phyloP scores from a whole-genome alignment of 2,329 filamentous ascomycete genomes.

The Acrodontium crateriforme region DNA sequence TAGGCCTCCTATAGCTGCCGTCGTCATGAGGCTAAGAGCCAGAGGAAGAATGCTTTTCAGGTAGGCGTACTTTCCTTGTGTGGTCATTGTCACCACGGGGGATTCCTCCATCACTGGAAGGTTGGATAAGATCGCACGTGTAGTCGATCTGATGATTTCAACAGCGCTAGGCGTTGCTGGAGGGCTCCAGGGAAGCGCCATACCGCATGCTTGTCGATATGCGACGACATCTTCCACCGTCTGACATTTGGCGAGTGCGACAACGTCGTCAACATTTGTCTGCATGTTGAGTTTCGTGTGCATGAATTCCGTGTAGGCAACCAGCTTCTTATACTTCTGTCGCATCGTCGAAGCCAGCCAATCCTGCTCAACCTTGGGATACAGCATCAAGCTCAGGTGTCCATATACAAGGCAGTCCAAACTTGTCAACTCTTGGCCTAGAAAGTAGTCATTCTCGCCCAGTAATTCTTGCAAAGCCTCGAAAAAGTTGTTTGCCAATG shows the following conservation, averaged over 20 bases:
- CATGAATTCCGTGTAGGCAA: constrained; percentile 25
- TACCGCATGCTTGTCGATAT: constrained; percentile 1
- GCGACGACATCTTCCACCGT: constrained; percentile 3
- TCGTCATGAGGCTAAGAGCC: constrained; percentile 8
- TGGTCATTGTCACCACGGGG: constrained; percentile 2
- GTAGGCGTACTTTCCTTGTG: constrained; percentile 1
- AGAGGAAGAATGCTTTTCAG: constrained; percentile 10
- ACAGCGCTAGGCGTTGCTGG: constrained; percentile 1
- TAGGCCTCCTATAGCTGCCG: constrained; percentile 8
- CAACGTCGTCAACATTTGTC: constrained; percentile 13
- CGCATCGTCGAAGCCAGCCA: constrained; percentile 48
- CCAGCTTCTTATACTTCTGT: constrained; percentile 30
- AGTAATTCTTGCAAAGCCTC: constrained; percentile 54
- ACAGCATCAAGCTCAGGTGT: constrained; percentile 62
- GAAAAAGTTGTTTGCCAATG: constrained; percentile 56
- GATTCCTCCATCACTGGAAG: constrained; percentile 2
- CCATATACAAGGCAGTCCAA: constrained; percentile 72
- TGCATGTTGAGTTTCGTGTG: constrained; percentile 12
- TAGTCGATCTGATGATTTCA: constrained; percentile 1
- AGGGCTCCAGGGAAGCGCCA: constrained; percentile 14
- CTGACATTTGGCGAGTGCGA: constrained; percentile 6
- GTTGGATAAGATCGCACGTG: constrained; percentile 4
- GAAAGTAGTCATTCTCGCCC: constrained; percentile 40
- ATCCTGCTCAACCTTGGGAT: constrained; percentile 44
- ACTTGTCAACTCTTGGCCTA: constrained; percentile 42